Conservation (phyloP, 495 filamentous ascomycete species). For the Aspergillus cavernicola region DNA sequence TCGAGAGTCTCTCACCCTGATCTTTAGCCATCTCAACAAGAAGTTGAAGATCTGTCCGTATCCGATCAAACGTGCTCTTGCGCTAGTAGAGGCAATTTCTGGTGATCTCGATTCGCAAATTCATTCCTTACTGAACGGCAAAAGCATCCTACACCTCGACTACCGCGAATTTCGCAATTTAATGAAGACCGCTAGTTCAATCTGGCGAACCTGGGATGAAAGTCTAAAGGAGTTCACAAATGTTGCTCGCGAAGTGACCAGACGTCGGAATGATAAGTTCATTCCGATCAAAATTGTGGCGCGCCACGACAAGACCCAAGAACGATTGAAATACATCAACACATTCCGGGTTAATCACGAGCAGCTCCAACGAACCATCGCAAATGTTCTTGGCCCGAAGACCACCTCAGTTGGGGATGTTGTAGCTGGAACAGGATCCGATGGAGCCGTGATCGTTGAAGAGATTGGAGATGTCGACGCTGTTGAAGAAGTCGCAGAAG, state of each 20-base stretch:
- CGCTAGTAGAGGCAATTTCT: constrained; percentile 97
- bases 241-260: constrained; percentile 87
- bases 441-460: constrained; percentile 70
- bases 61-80: constrained; percentile 84
- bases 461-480: constrained; percentile 98
- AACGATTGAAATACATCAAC: constrained; percentile 85
- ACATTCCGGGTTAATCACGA: constrained; percentile 96
- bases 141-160: constrained; percentile 83
- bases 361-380: constrained; percentile 91
- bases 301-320: constrained; percentile 80
- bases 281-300: constrained; percentile 94
- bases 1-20: constrained; percentile 79
- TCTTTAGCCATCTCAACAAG: constrained; percentile 93
- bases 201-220: constrained; percentile 92
- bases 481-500: constrained; percentile 92
- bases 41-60: constrained; percentile 94
- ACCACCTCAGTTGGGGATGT: constrained; percentile 42
- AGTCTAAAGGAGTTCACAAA: constrained; percentile 96
- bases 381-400: constrained; percentile 85
- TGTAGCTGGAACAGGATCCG: constrained; percentile 40
- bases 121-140: constrained; percentile 79
- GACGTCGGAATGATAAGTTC: constrained; percentile 90
- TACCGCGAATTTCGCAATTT: constrained; percentile 83
- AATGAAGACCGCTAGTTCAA: constrained; percentile 75
- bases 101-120: constrained; percentile 83